phyloP scores from a whole-genome alignment of 1,284 basidiomycete genomes.

The Kalmanozyma brasiliensis region DNA sequence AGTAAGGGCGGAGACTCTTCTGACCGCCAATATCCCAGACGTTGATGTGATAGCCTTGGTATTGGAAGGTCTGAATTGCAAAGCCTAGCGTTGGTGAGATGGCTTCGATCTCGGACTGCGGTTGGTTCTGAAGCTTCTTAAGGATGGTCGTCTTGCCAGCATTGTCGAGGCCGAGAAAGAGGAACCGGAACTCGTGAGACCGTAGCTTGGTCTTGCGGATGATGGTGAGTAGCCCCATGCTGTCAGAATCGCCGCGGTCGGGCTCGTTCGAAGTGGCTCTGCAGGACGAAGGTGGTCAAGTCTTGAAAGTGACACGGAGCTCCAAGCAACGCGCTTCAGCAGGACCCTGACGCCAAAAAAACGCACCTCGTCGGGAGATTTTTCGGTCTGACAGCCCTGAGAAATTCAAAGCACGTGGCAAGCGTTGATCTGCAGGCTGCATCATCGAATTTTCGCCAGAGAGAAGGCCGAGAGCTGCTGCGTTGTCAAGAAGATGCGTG shows the following conservation, averaged over 20 bases:
- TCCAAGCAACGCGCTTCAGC: background rate
- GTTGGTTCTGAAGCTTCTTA: constrained; percentile 88
- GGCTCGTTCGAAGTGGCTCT: background rate
- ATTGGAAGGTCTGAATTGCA: constrained; percentile 95
- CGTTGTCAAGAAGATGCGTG: too few relatives aligned
- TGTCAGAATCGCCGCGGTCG: background rate
- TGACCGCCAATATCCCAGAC: constrained; percentile 95
- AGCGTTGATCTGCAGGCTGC: too few relatives aligned
- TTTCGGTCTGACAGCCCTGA: too few relatives aligned
- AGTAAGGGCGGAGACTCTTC: constrained; percentile 92
- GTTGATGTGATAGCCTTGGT: constrained; percentile 76
- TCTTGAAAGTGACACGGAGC: constrained; percentile 5
- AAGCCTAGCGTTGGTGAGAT: constrained; percentile 92
- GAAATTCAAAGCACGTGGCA: too few relatives aligned
- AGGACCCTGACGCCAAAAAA: constrained; percentile 1
- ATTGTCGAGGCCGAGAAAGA: constrained; percentile 99
- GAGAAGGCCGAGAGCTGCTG: background rate
- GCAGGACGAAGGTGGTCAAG: background rate
- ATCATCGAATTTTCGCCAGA: too few relatives aligned
- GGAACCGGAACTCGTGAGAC: constrained; percentile 84
- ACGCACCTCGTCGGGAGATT: background rate
- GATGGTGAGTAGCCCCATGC: constrained; percentile 86
- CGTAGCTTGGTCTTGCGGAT: constrained; percentile 86
- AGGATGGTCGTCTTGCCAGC: constrained; percentile 98
- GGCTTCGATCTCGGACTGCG: constrained; percentile 75